Evolutionary conservation across 1,139 yeast species (phyloP), one percentile per base, ranked within the genome.

Genomic region (Yamadazyma membranifaciens): DNA sequence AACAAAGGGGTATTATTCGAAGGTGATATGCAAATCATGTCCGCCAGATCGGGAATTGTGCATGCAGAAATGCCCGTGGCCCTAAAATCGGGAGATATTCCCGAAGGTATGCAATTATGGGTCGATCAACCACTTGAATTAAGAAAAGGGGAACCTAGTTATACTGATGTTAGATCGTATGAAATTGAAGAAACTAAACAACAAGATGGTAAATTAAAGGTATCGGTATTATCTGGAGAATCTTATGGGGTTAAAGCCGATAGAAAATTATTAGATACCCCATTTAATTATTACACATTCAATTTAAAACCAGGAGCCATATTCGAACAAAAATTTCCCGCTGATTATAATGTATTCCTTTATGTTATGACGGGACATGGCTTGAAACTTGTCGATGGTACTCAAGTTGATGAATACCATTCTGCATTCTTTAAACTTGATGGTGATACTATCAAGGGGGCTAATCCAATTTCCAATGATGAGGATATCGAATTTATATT

Each of bases 11-110:
- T 87, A 15, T 67, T 89, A 42, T 77, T 80, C 44, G 82, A 89
- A 16, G 97, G 96, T 39, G 97, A 89, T 59, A 69, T 89, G 51
- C 97, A 89, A 65, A 88, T 89, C 59, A 89, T 89, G 95, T 89
- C 96, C 42, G 96, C 96, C 7, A 96, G 97, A 42, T 78, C 75
- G 50, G 97, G 96, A 40, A 80, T 88, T 34, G 88, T 87, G 30
- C 96, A 88, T 56, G 78, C 89, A 4, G 95, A 87, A 56, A 85
- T 87, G 80, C 96, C 96, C 11, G 78, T 85, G 27, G 70, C 73
- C 31, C 73, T 72, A 49, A 70, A 71, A 7, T 80, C 79, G 48
- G 85, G 83, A 17, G 59, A 71, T 15, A 66, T 76, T 1, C 80
- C 82, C 30, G 75, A 69, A 32, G 96, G 96, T 39, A 70, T 89